Conservation (phyloP, 768 basidiomycete species). For the Cystobasidium onofrii region DNA sequence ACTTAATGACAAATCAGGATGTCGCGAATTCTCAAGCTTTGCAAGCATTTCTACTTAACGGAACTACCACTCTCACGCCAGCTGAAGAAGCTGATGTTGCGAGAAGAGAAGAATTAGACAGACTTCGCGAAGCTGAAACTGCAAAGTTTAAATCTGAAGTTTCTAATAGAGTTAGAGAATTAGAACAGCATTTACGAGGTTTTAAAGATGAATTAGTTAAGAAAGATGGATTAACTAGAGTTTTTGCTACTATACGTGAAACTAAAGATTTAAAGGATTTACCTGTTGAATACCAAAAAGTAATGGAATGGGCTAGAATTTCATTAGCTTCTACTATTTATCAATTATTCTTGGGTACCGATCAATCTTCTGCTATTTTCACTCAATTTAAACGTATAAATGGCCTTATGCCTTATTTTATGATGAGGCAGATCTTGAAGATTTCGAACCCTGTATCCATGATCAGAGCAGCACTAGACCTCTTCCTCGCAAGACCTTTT, state of each 20-base stretch:
- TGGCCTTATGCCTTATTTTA: conserved; percentile 94
- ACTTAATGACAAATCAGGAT: conserved; percentile 60
- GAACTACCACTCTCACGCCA: conserved; percentile 59
- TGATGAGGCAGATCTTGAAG: conserved; percentile 80
- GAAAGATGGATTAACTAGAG: conserved; percentile 67
- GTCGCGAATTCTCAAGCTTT: conserved; percentile 81
- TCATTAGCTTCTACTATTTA: conserved; percentile 97
- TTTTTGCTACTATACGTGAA: conserved; percentile 80
- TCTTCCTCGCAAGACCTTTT: conserved; percentile 95
- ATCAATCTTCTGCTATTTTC: conserved; percentile 82
- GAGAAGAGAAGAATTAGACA: conserved; percentile 79
- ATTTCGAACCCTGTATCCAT: conserved; percentile 93
- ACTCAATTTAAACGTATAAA: conserved; percentile 82
- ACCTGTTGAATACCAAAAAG: conserved; percentile 75
- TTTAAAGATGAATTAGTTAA: conserved; percentile 86
- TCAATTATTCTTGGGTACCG: conserved; percentile 85
- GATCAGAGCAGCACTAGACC: conserved; percentile 83
- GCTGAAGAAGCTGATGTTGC: conserved; percentile 72
- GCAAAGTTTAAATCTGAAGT: conserved; percentile 80
- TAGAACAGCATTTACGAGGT: conserved; percentile 70
- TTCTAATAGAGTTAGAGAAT: conserved; percentile 69
- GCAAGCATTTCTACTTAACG: conserved; percentile 71
- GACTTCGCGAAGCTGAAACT: conserved; percentile 73
- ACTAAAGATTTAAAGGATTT: conserved; percentile 68
- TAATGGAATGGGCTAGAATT: conserved; percentile 92